Evolutionary conservation across 306 rosid species (phyloP).

Genomic region (Casuarina cunninghamiana): DNA sequence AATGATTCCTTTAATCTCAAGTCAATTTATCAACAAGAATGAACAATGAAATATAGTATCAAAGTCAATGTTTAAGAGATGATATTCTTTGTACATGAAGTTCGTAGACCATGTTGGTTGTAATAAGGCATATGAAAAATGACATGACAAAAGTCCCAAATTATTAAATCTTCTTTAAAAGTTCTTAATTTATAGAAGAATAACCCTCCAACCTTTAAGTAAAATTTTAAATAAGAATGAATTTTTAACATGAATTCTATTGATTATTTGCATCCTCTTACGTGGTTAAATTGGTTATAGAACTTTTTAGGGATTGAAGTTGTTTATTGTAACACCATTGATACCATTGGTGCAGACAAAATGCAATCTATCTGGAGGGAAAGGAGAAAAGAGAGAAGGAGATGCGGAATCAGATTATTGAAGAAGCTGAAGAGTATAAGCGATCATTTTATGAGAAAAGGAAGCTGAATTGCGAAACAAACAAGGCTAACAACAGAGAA

Average conservation of each 20-base stretch:
- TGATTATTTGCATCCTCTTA: background rate
- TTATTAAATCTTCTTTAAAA: too few relatives aligned
- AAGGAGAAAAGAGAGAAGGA: conserved; percentile 81
- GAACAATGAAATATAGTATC: too few relatives aligned
- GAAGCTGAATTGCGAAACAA: conserved; percentile 70
- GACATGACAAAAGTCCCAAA: too few relatives aligned
- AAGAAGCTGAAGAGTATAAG: conserved; percentile 87
- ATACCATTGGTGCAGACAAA: conserved; percentile 49
- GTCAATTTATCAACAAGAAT: too few relatives aligned
- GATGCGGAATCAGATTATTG: conserved; percentile 78
- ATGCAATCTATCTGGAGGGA: conserved; percentile 76
- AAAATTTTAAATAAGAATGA: too few relatives aligned
- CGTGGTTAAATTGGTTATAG: background rate
- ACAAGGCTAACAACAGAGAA: conserved; percentile 67
- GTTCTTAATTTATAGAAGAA: too few relatives aligned
- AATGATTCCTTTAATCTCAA: too few relatives aligned
- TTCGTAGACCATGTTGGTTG: too few relatives aligned
- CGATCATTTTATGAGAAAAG: conserved; percentile 75
- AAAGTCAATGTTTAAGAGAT: too few relatives aligned
- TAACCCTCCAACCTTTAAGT: too few relatives aligned
- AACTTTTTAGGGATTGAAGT: background rate
- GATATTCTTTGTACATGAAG: too few relatives aligned
- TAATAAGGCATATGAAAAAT: too few relatives aligned
- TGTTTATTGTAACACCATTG: conserved; percentile 4
- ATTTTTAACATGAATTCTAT: background rate